Conservation (phyloP, 257 asterid genomes). For the Datura wrightii region DNA sequence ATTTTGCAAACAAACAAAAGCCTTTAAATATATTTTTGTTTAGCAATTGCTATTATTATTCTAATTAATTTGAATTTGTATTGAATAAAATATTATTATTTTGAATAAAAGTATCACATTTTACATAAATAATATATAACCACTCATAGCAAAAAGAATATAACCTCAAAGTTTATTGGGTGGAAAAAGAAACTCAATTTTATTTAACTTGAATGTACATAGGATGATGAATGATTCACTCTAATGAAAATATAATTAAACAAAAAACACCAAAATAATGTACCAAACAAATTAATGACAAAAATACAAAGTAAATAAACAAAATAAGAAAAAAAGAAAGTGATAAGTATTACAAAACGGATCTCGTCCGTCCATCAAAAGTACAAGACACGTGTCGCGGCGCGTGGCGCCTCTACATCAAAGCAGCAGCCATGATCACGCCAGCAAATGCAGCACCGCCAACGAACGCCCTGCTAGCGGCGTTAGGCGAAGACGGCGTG, state of each 20-base stretch:
- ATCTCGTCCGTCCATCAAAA: conserved; percentile 49
- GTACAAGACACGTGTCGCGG: conserved; percentile 44
- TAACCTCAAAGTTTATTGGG: not conserved
- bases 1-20: too few species aligned
- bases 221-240: conserved; percentile 18
- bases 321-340: not conserved
- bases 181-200: not conserved
- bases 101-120: too few species aligned
- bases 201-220: conserved; percentile 23
- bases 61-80: too few species aligned
- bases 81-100: too few species aligned
- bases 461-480: conserved; percentile 55
- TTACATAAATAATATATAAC: too few species aligned
- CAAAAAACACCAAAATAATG: not conserved
- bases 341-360: conserved; percentile 37
- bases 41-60: too few species aligned
- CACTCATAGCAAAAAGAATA: not conserved
- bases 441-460: conserved; percentile 68
- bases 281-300: conserved; percentile 28
- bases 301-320: conserved; percentile 28
- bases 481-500: conserved; percentile 50
- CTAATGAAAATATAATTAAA: conserved; percentile 17
- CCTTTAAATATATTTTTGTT: too few species aligned
- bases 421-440: conserved; percentile 59
- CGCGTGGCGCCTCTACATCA: conserved; percentile 50